Conservation (phyloP, 306 rosid species). For the Trifolium repens region DNA sequence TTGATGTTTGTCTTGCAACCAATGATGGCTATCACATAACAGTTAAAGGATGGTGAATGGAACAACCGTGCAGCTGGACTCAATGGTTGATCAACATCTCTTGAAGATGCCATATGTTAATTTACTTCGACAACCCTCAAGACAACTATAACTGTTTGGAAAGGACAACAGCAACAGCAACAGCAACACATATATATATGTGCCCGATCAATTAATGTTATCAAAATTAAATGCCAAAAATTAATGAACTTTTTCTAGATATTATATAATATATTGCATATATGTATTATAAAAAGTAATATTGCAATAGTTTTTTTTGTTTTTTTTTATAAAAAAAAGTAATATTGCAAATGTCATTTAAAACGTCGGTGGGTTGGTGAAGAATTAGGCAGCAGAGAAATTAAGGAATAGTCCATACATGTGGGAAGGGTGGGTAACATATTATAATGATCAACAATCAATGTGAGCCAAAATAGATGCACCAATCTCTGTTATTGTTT, state of each 20-base stretch:
- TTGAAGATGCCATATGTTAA: constrained; percentile 28
- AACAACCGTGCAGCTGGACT: constrained; percentile 63
- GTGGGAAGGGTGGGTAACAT: too few species aligned
- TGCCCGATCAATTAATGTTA: not conserved
- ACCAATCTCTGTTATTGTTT: not conserved
- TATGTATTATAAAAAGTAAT: not conserved
- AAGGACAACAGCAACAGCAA: not conserved
- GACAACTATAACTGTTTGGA: not conserved
- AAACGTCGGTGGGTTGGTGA: not conserved
- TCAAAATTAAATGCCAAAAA: not conserved
- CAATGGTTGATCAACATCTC: constrained; percentile 34
- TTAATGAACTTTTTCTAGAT: not conserved
- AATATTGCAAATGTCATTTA: too few species aligned
- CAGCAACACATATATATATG: not conserved
- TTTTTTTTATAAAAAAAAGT: too few species aligned
- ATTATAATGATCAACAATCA: not conserved
- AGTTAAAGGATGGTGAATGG: constrained; percentile 49
- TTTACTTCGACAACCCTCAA: not conserved
- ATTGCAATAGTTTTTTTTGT: too few species aligned
- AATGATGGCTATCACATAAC: constrained; percentile 51
- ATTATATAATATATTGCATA: not conserved
- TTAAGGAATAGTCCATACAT: not conserved
- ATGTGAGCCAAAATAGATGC: not conserved
- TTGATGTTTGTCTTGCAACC: constrained; percentile 55
- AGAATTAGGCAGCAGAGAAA: not conserved